phyloP scores from a whole-genome alignment of 2,329 filamentous ascomycete genomes.

The Geosmithia morbida region DNA sequence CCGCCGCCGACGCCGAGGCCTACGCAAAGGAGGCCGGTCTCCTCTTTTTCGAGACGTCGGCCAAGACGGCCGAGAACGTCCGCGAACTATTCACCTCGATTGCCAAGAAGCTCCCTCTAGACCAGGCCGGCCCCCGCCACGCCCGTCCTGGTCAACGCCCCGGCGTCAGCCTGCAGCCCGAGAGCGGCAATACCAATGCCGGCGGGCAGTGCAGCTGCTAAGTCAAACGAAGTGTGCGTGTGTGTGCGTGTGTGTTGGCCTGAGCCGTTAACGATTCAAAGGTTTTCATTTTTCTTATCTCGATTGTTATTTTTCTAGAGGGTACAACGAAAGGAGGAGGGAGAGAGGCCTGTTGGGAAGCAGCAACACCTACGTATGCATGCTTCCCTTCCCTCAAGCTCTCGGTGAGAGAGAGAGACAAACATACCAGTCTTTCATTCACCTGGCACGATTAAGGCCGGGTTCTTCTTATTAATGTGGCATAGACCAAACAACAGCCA shows the following conservation, averaged over 20 bases:
- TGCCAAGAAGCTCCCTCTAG: constrained; percentile 91
- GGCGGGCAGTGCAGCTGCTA: constrained; percentile 44
- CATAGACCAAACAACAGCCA: constrained; percentile 10
- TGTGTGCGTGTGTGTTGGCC: no score
- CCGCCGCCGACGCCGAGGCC: constrained; percentile 79
- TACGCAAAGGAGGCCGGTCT: constrained; percentile 89
- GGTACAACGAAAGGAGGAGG: no score
- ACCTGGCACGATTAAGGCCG: constrained; percentile 2
- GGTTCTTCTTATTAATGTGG: constrained; percentile 5
- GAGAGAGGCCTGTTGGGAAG: no score
- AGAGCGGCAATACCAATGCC: constrained; percentile 42
- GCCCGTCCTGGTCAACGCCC: constrained; percentile 51
- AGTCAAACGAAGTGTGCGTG: not conserved
- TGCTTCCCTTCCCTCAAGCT: no score
- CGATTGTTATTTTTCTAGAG: no score
- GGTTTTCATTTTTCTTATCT: no score
- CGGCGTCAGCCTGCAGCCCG: constrained; percentile 41
- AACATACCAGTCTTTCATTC: constrained; percentile 2
- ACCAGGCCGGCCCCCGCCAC: constrained; percentile 87
- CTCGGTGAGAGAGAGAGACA: no score
- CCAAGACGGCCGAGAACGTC: constrained; percentile 95
- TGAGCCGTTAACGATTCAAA: no score
- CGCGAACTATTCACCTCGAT: constrained; percentile 93
- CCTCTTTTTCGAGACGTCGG: constrained; percentile 96
- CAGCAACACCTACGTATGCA: no score